Evolutionary conservation across 192 early-diverging fungal genomes (phyloP), one percentile per base, ranked within the genome.

Genomic region (Piromyces sp.): DNA sequence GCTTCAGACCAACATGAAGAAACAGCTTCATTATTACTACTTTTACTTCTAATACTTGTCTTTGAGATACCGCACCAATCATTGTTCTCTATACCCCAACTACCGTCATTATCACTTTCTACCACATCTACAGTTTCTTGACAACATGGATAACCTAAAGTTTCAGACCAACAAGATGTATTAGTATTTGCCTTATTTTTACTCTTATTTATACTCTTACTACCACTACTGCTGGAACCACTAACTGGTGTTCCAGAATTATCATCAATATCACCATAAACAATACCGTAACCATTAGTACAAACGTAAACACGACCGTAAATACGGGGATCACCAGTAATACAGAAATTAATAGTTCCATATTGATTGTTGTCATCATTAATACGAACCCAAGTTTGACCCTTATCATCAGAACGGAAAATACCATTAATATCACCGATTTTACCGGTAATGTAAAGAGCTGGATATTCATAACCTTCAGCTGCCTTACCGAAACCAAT

Each of bases 251-350:
- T 51, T 22, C 42, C 42, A 22, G 42, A 51, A 51, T 51, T 6
- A 51, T 19, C 42, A 51, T 51, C 42, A 22, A 51, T 51, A 51
- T 51, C 42, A 51, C 83, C 83, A 84, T 84, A 84, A 22, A 79
- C 84, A 80, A 84, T 85, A 81, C 83, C 83, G 16, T 30, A 85
- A 30, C 84, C 83, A 85, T 83, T 83, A 37, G 83, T 83, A 81
- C 84, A 84, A 5, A 84, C 78, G 29, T 84, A 84, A 9, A 84
- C 83, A n/a, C 83, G 83, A 83, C 83, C 83, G 29, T 81, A 84
- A 16, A 82, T 84, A n/a, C 42, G 31, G 26, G 30, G 30, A 82
- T 84, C 83, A 85, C 84, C 83, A 81, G 83, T 79, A 85, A 85
- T 85, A 29, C 84, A 78, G 84, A 29, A 30, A 29, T 84, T 86